Evolutionary conservation across 768 basidiomycete genomes (phyloP).

Genomic region (Panaeolus papilionaceus): DNA sequence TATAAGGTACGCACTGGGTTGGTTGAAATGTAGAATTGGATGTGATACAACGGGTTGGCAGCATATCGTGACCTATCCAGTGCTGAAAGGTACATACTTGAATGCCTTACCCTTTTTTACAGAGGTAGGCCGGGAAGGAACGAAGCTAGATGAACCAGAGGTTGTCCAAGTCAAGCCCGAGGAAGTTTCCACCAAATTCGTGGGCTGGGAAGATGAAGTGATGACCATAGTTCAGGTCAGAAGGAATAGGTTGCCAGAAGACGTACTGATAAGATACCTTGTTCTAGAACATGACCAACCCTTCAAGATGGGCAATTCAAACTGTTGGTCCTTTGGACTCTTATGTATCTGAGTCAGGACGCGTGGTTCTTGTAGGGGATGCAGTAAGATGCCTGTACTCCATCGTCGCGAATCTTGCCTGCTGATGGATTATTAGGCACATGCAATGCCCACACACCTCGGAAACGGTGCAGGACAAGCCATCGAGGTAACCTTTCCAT

Average conservation of each 20-base stretch:
- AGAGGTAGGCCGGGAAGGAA: slow-evolving; percentile 32
- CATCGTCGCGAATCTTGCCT: neutral
- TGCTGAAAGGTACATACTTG: slow-evolving; percentile 36
- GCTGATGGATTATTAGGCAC: slow-evolving; percentile 23
- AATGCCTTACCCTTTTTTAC: slow-evolving; percentile 35
- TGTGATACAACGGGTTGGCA: slow-evolving; percentile 20
- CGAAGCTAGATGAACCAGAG: slow-evolving; percentile 36
- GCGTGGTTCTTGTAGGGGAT: slow-evolving; percentile 30
- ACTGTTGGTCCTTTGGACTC: slow-evolving; percentile 27
- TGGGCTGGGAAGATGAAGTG: slow-evolving; percentile 38
- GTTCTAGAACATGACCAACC: slow-evolving; percentile 24
- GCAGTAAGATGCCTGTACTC: slow-evolving; percentile 23
- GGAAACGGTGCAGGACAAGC: slow-evolving; percentile 33
- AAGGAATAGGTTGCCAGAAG: neutral
- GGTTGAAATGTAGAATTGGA: neutral
- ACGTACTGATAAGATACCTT: neutral
- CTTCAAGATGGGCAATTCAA: slow-evolving; percentile 30
- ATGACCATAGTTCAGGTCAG: slow-evolving; percentile 26
- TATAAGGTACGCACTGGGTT: slow-evolving; percentile 19
- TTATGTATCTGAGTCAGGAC: slow-evolving; percentile 20
- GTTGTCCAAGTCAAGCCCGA: slow-evolving; percentile 27
- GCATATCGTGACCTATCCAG: slow-evolving; percentile 41
- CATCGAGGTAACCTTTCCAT: slow-evolving; percentile 25
- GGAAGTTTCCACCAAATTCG: slow-evolving; percentile 33
- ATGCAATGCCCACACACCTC: slow-evolving; percentile 31